Base-by-base conservation (phyloP, 306 rosid genomes). In the Lablab purpureus region DNA sequence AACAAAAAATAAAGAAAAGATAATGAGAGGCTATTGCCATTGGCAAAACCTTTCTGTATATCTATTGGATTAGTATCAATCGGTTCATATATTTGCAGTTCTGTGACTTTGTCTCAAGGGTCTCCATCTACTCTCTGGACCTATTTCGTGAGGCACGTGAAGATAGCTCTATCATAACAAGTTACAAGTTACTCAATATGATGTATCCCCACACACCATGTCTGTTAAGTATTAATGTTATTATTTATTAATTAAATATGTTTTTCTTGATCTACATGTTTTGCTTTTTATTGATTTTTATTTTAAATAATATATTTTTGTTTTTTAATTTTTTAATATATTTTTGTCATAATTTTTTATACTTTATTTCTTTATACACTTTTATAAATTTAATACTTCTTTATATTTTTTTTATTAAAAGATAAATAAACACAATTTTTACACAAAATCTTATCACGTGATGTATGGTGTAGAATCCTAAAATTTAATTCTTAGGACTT, bases 141-240 rank as follows among this genome's bases (percentile, higher is more conserved):
- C 73, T 71, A 74, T 81, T 67, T 22, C 50, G 50, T 58, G 77
- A 79, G 68, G 85, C 91, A 83, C 85, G 89, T 92, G 90, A 75
- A 84, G 82, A 54, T 77, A 47, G 79, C 52, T 46, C 79, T 82
- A 76, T 76, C 68, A 70, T 51, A 67, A 67, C 62, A 65, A 36
- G 12, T 63, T 71, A 30, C 83, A 67, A n/a, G n/a, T n/a, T n/a
- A n/a, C 28, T 1, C 55, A 7, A 28, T 28, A 45, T 60, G 15
- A 34, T 51, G 58, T 49, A 66, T 73, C 88, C 80, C 80, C 63
- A 32, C 67, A 34, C 17, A 9, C 50, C 71, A 36, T 37, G 27
- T 32, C 30, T 55, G 64, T 66, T 18, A 66, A 49, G 1, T 3
- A 17, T 63, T 27, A 13, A 7, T 36, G 11, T 37, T 37, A 37